Conservation (phyloP, 768 basidiomycete species). For the Mycena maculata region DNA sequence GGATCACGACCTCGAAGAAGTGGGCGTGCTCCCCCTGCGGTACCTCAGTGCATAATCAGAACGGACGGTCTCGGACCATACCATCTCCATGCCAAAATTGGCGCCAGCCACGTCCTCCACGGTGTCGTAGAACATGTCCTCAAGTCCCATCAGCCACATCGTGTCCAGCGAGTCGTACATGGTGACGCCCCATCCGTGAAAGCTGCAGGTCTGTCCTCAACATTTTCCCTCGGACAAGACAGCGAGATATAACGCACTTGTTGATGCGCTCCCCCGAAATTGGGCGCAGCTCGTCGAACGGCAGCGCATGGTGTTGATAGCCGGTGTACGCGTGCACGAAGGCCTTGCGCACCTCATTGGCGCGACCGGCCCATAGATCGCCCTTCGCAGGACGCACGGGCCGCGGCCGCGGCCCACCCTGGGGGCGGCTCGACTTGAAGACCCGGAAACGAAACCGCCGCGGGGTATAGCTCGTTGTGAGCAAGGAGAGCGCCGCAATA, state of each 20-base stretch:
- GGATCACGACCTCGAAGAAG: conserved; percentile 40
- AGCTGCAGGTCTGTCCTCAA: conserved; percentile 50
- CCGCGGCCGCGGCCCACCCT: conserved; percentile 19
- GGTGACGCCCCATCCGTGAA: conserved; percentile 82
- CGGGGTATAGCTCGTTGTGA: conserved; percentile 2
- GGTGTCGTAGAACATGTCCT: conserved; percentile 71
- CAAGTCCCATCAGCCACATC: conserved; percentile 82
- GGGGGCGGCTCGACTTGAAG: conserved; percentile 22
- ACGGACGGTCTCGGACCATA: background rate
- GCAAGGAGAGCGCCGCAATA: background rate
- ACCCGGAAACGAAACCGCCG: conserved; percentile 25
- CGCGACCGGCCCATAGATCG: conserved; percentile 60
- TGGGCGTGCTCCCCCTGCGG: conserved; percentile 16
- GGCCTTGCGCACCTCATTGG: conserved; percentile 64
- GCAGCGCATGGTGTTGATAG: conserved; percentile 63
- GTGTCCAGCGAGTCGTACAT: conserved; percentile 86
- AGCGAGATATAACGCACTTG: conserved; percentile 57
- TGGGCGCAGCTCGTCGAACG: conserved; percentile 69
- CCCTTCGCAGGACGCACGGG: conserved; percentile 5
- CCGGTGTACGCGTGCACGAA: conserved; percentile 72
- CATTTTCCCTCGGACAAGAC: background rate
- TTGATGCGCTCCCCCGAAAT: conserved; percentile 59
- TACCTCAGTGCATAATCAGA: background rate
- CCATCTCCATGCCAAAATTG: conserved; percentile 11
- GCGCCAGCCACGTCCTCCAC: conserved; percentile 57